These are phyloP conservation scores for Chloropicon primus DNA, from an alignment of 139 green algal genomes.

Conservation along the genomic window DNA sequence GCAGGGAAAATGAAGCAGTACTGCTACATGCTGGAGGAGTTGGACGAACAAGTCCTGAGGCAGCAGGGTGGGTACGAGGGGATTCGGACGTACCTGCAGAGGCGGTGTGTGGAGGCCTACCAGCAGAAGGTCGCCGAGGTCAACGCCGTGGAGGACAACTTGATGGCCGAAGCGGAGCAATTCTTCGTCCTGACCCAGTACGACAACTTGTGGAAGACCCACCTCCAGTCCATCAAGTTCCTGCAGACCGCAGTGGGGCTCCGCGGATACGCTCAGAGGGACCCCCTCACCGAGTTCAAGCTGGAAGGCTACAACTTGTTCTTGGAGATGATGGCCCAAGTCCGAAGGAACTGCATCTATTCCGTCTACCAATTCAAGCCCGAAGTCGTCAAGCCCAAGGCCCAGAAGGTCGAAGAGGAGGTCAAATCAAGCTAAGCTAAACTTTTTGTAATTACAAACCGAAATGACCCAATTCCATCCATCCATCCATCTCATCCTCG, in stretches of 20 bases:
- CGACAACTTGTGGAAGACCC: constrained; percentile 96
- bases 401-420: neutral
- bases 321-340: constrained; percentile 71
- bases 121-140: constrained; percentile 54
- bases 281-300: constrained; percentile 99
- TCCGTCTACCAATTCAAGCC: constrained; percentile 78
- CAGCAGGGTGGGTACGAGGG: constrained; percentile 45
- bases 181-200: constrained; percentile 93
- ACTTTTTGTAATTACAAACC: too few species aligned
- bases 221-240: constrained; percentile 95
- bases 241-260: constrained; percentile 89
- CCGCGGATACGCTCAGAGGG: constrained; percentile 69
- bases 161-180: constrained; percentile 74
- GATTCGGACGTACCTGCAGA: constrained; percentile 48
- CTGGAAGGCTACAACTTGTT: constrained; percentile 89
- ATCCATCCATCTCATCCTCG: too few species aligned
- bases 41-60: constrained; percentile 24
- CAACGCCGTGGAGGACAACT: constrained; percentile 53
- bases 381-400: too few species aligned
- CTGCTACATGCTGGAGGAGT: constrained; percentile 69
- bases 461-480: too few species aligned
- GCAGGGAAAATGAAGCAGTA: constrained; percentile 88
- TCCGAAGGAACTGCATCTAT: constrained; percentile 96
- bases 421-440: too few species aligned
- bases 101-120: constrained; percentile 52